Evolutionary conservation across 1,139 yeast genomes (phyloP).

Genomic region (Nadsonia starkeyi-henricii): DNA sequence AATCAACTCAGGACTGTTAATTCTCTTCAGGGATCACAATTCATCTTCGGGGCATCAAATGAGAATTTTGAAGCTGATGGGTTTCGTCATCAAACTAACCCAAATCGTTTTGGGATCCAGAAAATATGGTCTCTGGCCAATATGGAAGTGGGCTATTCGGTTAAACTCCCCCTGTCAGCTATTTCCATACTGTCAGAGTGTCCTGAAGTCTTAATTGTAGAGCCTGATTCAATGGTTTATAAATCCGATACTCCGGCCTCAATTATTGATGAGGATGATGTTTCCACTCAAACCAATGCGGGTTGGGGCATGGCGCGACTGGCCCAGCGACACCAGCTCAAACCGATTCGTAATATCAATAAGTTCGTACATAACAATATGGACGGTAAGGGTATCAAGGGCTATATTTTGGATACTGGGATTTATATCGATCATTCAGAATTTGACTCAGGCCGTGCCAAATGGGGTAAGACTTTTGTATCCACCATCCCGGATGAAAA

Average conservation of each 20-base stretch:
- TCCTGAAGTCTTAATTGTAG: slow-evolving; percentile 49
- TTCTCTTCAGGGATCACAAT: too few species aligned
- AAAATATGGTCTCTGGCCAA: not conserved
- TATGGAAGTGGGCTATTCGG: slow-evolving; percentile 27
- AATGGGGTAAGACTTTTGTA: slow-evolving; percentile 89
- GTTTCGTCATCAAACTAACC: too few species aligned
- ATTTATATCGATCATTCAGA: slow-evolving; percentile 67
- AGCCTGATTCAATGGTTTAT: slow-evolving; percentile 63
- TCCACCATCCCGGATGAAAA: slow-evolving; percentile 68
- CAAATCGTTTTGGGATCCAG: not conserved
- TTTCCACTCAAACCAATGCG: slow-evolving; percentile 35
- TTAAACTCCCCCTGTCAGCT: slow-evolving; percentile 29
- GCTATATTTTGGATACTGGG: slow-evolving; percentile 91
- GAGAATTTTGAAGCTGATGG: too few species aligned
- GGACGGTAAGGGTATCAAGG: slow-evolving; percentile 87
- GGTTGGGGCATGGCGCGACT: slow-evolving; percentile 97
- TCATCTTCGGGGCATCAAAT: too few species aligned
- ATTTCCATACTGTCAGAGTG: slow-evolving; percentile 8
- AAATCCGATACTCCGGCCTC: slow-evolving; percentile 39
- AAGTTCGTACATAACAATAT: slow-evolving; percentile 70
- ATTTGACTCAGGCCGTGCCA: slow-evolving; percentile 73
- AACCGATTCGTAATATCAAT: slow-evolving; percentile 58
- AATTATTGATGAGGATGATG: not conserved
- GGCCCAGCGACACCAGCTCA: slow-evolving; percentile 71
- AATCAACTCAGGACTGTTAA: too few species aligned